Base-by-base conservation (phyloP, 2,329 filamentous ascomycete species). In the Ascochyta clinopodiicola region DNA sequence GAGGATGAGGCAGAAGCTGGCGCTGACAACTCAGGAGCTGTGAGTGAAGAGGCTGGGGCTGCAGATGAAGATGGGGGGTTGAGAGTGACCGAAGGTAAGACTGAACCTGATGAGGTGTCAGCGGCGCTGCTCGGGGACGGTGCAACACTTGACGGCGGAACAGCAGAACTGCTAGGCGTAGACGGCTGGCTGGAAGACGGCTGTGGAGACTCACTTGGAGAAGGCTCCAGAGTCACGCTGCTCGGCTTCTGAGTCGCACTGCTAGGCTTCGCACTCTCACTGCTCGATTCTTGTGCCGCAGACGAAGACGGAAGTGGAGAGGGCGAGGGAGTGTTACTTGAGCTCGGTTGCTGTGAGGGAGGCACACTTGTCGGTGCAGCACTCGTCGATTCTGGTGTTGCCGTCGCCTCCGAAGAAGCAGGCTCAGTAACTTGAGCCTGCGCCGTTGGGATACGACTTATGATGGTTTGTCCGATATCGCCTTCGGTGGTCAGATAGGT, bases 41-140 rank as follows among this genome's bases (percentile, higher is more conserved):
- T 5, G 2, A 39, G 19, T n/a, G 48, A 48, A 13, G 43, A 19
- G 10, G 6, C n/a, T 7, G 34, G 13, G 21, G 42, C 34, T 21
- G 36, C 8, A 24, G 44, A 45, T 21, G 40, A 19, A 9, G 57
- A 37, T 17, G 48, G 40, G 17, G 44, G n/a, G 19, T 36, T 25
- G 13, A 34, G 21, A 17, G 31, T 17, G 24, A 44, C 21, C 12
- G 49, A 39, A 13, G 60, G 55, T 25, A 61, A 45, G 31, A 42
- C 37, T 19, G 59, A 25, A 36, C 34, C 58, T 62, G 36, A 34
- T 39, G 58, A 56, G 35, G 54, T 57, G 51, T 62, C 53, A 62
- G 57, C 52, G 44, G 60, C 44, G 51, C 47, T 49, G 47, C 56
- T 59, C 43, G 51, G 55, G 48, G 38, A 22, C 21, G 51, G 37